Base-by-base conservation (phyloP, 345 rosid species). In the Eucalyptus pauciflora region DNA sequence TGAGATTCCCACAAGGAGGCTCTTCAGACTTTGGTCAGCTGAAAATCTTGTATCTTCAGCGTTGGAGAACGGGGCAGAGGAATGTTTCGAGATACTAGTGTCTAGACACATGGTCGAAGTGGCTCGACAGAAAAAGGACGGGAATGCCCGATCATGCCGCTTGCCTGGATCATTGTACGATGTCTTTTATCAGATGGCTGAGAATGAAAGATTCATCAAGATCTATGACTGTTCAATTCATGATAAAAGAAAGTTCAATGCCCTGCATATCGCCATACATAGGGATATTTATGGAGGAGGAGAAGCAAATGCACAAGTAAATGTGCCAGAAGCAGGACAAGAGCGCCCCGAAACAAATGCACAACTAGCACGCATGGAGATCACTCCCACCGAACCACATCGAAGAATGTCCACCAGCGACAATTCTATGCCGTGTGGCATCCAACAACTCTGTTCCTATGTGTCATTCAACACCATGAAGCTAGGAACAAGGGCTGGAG, bases 11-110 rank as follows among this genome's bases (percentile, higher is more conserved):
- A 88, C 89, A 4, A 88, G 94, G 89, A 91, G 94, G 90, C 31
- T 92, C 89, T 86, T 87, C 52, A 88, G 56, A 58, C 87, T 92
- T 49, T 93, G 94, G 94, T 87, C 86, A 85, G 93, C 94, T 27
- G 94, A 93, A 64, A 15, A 64, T 14, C 37, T 13, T 7, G 5
- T 64, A 29, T 64, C 71, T 22, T 64, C 71, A 64, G 4, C 18
- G 37, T 64, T 13, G 18, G 71, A n/a, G 71, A 64, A 64, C 5
- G 50, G 88, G n/a, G 89, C 87, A 10, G 76, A 91, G 49, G 20
- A 33, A 33, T 37, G 71, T 86, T 86, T 91, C 48, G 41, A 91
- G 46, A 56, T 89, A 14, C 91, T 92, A 8, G 88, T 25, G 48
- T 4, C 16, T 24, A 90, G 90, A 86, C 90, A 88, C 76, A 85